These are phyloP conservation scores for Botryotinia narcissicola DNA, from an alignment of 2,329 filamentous ascomycete genomes.

Conservation along the genomic window DNA sequence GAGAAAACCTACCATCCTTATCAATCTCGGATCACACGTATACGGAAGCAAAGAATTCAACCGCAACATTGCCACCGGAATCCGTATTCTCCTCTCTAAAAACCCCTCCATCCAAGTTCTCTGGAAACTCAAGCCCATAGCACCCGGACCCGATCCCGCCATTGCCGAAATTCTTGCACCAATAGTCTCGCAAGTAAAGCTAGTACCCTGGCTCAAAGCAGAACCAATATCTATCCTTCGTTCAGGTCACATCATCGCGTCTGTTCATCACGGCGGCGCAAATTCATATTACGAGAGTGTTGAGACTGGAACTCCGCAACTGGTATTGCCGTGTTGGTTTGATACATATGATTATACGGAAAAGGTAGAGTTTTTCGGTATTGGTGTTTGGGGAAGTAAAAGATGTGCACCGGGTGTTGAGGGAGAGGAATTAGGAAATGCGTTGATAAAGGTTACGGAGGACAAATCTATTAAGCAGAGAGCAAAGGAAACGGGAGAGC, in stretches of 20 bases:
- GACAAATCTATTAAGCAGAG: background rate
- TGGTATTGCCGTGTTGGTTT: conserved; percentile 48
- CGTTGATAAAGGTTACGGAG: background rate
- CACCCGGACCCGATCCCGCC: conserved; percentile 20
- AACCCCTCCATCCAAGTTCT: conserved; percentile 36
- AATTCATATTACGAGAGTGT: conserved; percentile 44
- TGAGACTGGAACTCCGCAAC: conserved; percentile 46
- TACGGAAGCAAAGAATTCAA: conserved; percentile 35
- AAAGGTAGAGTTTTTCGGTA: conserved; percentile 43
- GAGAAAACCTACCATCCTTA: conserved; percentile 45
- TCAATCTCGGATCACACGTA: conserved; percentile 47
- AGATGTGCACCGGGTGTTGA: background rate
- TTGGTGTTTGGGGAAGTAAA: conserved; percentile 38
- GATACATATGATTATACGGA: conserved; percentile 48
- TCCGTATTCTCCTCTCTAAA: conserved; percentile 41
- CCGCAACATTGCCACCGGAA: conserved; percentile 41
- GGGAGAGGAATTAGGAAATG: background rate
- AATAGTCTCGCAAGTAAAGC: conserved; percentile 37
- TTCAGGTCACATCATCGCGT: conserved; percentile 40
- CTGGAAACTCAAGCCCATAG: conserved; percentile 39
- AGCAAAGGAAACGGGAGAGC: conserved; percentile 2
- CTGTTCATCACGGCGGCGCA: conserved; percentile 44
- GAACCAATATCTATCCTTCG: conserved; percentile 42
- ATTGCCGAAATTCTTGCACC: conserved; percentile 2
- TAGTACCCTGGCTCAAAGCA: conserved; percentile 43